These are phyloP conservation scores for Eutrema japonicum DNA, from an alignment of 345 rosid genomes.

Conservation along the genomic window DNA sequence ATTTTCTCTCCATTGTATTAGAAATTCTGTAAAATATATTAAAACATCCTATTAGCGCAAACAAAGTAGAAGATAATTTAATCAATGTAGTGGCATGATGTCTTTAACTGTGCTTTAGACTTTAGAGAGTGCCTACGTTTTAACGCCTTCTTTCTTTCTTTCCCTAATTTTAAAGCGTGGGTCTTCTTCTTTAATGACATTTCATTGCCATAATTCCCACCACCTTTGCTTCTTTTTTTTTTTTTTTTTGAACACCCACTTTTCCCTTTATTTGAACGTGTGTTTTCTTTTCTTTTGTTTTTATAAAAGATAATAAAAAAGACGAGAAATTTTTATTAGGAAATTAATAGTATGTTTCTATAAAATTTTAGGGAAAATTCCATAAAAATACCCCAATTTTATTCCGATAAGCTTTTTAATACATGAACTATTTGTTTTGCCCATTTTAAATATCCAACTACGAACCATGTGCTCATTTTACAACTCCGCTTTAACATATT, in stretches of 20 bases:
- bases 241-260: constrained; percentile 15
- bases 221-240: constrained; percentile 21
- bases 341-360: background rate
- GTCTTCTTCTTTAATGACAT: constrained; percentile 27
- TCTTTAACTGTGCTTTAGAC: constrained; percentile 28
- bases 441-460: too few species aligned
- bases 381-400: too few species aligned
- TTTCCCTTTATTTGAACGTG: constrained; percentile 24
- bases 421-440: too few species aligned
- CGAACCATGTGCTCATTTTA: too few species aligned
- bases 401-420: too few species aligned
- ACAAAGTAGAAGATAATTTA: constrained; percentile 4
- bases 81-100: constrained; percentile 14
- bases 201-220: constrained; percentile 35
- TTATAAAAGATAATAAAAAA: constrained; percentile 3
- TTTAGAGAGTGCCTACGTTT: constrained; percentile 16
- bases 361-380: too few species aligned
- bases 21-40: background rate
- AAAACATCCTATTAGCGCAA: background rate
- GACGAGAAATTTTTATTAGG: background rate
- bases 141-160: constrained; percentile 5
- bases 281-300: constrained; percentile 14
- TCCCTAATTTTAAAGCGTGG: constrained; percentile 36
- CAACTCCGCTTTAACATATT: too few species aligned
- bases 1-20: background rate